phyloP scores from a whole-genome alignment of 2,329 filamentous ascomycete species.

The Trichophyton mentagrophytes region DNA sequence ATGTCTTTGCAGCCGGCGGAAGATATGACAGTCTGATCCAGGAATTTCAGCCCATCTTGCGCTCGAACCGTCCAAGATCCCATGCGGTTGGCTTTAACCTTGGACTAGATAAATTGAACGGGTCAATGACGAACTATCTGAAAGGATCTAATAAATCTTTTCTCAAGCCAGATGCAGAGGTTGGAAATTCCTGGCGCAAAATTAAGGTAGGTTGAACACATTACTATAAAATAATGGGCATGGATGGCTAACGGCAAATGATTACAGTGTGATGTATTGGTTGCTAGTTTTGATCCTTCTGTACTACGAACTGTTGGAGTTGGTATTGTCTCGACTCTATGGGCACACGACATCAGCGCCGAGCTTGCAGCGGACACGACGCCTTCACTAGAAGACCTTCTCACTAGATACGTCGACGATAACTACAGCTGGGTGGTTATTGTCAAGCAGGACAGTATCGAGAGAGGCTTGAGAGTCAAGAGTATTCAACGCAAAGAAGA shows the following conservation, averaged over 20 bases:
- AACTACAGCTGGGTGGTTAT: conserved; percentile 83
- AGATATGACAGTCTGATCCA: conserved; percentile 83
- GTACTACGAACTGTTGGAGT: conserved; percentile 64
- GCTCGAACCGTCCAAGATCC: conserved; percentile 49
- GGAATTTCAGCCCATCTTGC: conserved; percentile 61
- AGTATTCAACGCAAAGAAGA: conserved; percentile 69
- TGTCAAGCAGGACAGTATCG: conserved; percentile 55
- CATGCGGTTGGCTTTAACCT: conserved; percentile 89
- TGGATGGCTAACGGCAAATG: not conserved
- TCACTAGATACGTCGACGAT: conserved; percentile 53
- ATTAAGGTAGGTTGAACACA: conserved; percentile 43
- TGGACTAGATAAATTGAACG: conserved; percentile 70
- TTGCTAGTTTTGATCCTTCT: conserved; percentile 72
- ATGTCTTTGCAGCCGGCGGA: conserved; percentile 86
- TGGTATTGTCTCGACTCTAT: conserved; percentile 64
- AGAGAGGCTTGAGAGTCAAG: conserved; percentile 58
- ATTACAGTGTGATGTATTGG: conserved; percentile 66
- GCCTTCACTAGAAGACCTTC: conserved; percentile 59
- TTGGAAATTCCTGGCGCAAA: conserved; percentile 46
- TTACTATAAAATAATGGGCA: conserved; percentile 5
- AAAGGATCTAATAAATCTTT: conserved; percentile 40
- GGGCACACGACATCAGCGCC: conserved; percentile 72
- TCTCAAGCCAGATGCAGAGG: conserved; percentile 60
- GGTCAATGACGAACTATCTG: conserved; percentile 44
- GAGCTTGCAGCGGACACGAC: conserved; percentile 72